phyloP scores from a whole-genome alignment of 208 protist species.

The Wallacemonas collosoma region DNA sequence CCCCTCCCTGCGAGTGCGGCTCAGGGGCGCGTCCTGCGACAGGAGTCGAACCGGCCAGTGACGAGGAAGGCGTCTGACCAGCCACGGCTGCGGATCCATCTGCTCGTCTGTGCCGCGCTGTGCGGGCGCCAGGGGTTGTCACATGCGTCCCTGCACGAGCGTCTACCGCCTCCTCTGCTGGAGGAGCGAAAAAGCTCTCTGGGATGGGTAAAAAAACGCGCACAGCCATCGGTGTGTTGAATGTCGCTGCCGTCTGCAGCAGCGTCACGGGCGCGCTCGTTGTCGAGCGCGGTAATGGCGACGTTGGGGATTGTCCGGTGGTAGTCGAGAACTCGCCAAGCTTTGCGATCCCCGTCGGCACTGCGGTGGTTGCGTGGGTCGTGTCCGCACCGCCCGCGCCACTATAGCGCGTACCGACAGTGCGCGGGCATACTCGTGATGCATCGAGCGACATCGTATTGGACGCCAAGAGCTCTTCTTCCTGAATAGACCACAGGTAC shows the following conservation, averaged over 20 bases:
- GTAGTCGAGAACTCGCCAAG: slow-evolving; percentile 6
- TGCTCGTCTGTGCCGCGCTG: neutral
- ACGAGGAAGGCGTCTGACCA: no score
- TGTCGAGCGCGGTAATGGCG: neutral
- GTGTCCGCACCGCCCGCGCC: slow-evolving; percentile 27
- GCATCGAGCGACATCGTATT: neutral
- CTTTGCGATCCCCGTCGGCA: slow-evolving; percentile 14
- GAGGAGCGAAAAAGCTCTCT: slow-evolving; percentile 32
- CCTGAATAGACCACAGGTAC: slow-evolving; percentile 42
- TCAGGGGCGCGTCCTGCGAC: no score
- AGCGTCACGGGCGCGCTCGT: neutral
- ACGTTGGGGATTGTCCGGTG: neutral
- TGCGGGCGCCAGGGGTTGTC: neutral
- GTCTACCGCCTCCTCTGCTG: neutral
- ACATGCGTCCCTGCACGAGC: neutral
- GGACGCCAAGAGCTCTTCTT: slow-evolving; percentile 37
- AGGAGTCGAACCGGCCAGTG: no score
- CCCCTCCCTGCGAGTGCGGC: no score
- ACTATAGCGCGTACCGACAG: slow-evolving; percentile 17
- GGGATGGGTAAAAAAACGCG: slow-evolving; percentile 67
- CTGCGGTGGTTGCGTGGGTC: slow-evolving; percentile 20
- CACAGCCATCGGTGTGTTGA: slow-evolving; percentile 70
- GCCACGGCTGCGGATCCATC: no score
- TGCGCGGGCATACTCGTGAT: slow-evolving; percentile 4
- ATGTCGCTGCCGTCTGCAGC: slow-evolving; percentile 25